These are phyloP conservation scores for Sugiyamaella chiloensis DNA, from an alignment of 805 yeast genomes.

Conservation along the genomic window DNA sequence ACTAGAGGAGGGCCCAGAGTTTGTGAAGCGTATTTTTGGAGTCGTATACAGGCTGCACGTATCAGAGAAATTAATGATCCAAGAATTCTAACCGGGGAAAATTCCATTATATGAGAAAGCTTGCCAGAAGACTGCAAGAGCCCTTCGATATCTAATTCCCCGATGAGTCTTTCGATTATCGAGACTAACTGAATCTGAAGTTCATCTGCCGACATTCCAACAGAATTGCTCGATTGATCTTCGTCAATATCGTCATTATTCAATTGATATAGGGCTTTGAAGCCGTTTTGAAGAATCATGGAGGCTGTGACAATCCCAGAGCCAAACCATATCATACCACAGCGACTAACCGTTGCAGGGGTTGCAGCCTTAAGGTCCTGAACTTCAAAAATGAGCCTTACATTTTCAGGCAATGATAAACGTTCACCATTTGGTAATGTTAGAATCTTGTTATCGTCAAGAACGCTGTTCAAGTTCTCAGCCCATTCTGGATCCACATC, in stretches of 20 bases:
- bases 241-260: conserved; percentile 24
- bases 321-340: conserved; percentile 84
- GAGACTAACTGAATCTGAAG: not conserved
- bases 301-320: conserved; percentile 25
- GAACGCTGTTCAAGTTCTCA: conserved; percentile 82
- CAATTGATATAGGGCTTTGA: not conserved
- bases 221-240: not conserved
- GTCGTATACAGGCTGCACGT: conserved; percentile 34
- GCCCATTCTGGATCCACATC: conserved; percentile 94
- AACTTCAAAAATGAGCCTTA: conserved; percentile 74
- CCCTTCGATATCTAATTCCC: conserved; percentile 15
- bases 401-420: conserved; percentile 58
- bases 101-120: conserved; percentile 53
- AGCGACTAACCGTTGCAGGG: conserved; percentile 87
- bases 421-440: conserved; percentile 92
- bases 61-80: conserved; percentile 42
- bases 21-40: conserved; percentile 25
- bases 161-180: not conserved
- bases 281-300: conserved; percentile 2
- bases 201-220: not conserved
- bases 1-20: conserved; percentile 26
- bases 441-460: conserved; percentile 79
- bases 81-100: conserved; percentile 37
- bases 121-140: conserved; percentile 31
- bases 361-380: conserved; percentile 66